phyloP scores from a whole-genome alignment of 208 protist species.

The Acanthamoeba culbertsoni region DNA sequence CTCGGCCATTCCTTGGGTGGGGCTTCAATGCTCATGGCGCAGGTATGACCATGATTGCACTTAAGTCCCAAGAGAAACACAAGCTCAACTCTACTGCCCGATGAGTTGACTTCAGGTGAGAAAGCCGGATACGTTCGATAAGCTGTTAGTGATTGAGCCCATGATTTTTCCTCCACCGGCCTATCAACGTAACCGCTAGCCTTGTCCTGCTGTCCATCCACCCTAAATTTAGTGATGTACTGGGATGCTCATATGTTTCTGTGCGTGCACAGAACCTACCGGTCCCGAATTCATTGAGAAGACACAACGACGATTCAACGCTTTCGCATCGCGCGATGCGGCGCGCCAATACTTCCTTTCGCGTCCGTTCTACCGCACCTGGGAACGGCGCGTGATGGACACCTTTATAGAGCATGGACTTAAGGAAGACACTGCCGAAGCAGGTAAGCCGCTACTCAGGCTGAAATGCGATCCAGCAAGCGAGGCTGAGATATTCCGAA shows the following conservation, averaged over 20 bases:
- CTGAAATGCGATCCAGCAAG: neutral
- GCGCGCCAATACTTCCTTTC: neutral
- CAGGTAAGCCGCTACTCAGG: neutral
- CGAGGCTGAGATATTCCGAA: neutral
- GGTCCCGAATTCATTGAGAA: neutral
- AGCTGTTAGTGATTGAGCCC: conserved; percentile 14
- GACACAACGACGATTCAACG: neutral
- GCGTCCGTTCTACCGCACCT: neutral
- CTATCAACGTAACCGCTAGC: neutral
- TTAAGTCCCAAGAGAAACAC: neutral
- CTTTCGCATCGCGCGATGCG: neutral
- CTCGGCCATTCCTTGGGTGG: conserved; percentile 27
- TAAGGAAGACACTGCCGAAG: neutral
- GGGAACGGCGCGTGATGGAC: neutral
- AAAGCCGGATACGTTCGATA: neutral
- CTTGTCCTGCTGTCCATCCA: neutral
- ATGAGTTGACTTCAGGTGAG: neutral
- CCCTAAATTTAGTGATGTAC: neutral
- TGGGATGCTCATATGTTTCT: neutral
- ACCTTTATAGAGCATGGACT: neutral
- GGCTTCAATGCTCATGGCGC: neutral
- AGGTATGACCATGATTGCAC: neutral
- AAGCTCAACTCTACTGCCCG: neutral
- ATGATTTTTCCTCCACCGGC: neutral
- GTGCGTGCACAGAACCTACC: neutral